Evolutionary conservation across 2,329 filamentous ascomycete species (phyloP), one percentile per base, ranked within the genome.

Genomic region (Monosporascus sp.): DNA sequence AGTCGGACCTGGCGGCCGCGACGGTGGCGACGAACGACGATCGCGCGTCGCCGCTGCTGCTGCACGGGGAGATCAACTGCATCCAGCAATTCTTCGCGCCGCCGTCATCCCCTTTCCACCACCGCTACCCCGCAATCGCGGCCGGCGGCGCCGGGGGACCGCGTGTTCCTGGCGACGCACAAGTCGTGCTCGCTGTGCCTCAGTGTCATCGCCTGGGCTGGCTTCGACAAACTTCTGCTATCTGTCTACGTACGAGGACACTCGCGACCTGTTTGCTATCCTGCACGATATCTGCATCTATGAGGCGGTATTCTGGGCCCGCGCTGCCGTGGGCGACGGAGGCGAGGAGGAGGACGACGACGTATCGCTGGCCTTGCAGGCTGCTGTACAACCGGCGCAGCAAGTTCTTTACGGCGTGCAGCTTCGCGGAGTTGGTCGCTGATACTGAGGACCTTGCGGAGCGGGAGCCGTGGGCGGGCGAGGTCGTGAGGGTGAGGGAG

Each of bases 41-140:
- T 64, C 72, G 72, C 11, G 64, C 64, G 1, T 83, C 80, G 5
- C 81, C 81, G 2, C 71, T 83, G 4, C 71, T 83, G 4, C 71
- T 83, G 8, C 81, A 83, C 64, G 81, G 80, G 56, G 81, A 84
- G 59, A 81, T 83, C 65, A 80, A 82, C 65, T 83, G 80, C 71
- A 82, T 84, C 66, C 79, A 82, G 60, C 67, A 76, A 34, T 83
- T 83, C 69, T 83, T 81, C 67, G 71, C 72, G 0, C 48, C 56
- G 47, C 63, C 63, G 1, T 61, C 62, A 20, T 68, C 69, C 55
- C 64, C 71, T n/a, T n/a, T n/a, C n/a, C n/a, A n/a, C n/a, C n/a
- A n/a, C n/a, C n/a, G n/a, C 66, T 47, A 61, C 74, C 3, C 54
- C 64, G 4, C 5, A 9, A 16, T 45, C 24, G 16, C 16, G 7